phyloP scores from a whole-genome alignment of 1,284 basidiomycete genomes.

The Ceratobasidium sp. region DNA sequence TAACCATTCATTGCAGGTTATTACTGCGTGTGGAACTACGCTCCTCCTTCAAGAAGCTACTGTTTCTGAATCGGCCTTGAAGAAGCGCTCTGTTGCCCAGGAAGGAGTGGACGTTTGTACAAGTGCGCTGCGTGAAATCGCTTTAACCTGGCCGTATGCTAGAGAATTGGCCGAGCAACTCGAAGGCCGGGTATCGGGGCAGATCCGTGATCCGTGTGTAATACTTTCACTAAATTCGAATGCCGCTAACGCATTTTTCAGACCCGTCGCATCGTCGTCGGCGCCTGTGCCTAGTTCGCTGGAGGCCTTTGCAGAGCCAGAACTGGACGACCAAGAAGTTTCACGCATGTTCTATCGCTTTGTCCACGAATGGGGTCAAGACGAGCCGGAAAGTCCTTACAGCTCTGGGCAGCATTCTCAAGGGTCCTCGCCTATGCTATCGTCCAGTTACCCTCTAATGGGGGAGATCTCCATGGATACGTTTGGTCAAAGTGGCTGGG shows the following conservation, averaged over 20 bases:
- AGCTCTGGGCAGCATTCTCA: constrained; percentile 16
- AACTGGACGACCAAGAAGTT: constrained; percentile 11
- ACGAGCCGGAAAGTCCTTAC: constrained; percentile 20
- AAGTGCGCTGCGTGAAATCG: constrained; percentile 13
- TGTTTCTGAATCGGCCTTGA: constrained; percentile 29
- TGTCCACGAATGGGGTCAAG: constrained; percentile 25
- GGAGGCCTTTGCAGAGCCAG: not conserved
- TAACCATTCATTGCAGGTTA: constrained; percentile 1
- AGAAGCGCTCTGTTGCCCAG: constrained; percentile 33
- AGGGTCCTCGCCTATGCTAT: constrained; percentile 1
- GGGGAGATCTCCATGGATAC: not conserved
- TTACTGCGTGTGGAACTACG: constrained; percentile 16
- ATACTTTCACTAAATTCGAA: not conserved
- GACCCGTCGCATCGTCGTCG: not conserved
- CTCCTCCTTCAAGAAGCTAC: constrained; percentile 37
- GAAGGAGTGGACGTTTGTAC: constrained; percentile 15
- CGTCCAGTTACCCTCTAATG: not conserved
- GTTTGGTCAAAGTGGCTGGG: not conserved
- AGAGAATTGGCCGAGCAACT: constrained; percentile 1
- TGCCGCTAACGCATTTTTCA: not conserved
- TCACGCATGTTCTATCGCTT: constrained; percentile 23
- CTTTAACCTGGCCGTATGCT: constrained; percentile 35
- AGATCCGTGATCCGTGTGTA: constrained; percentile 5
- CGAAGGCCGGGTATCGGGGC: constrained; percentile 12
- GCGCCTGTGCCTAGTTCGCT: not conserved